Conservation (phyloP, 352 stramenopile genomes). For the Globisporangium middletonii region DNA sequence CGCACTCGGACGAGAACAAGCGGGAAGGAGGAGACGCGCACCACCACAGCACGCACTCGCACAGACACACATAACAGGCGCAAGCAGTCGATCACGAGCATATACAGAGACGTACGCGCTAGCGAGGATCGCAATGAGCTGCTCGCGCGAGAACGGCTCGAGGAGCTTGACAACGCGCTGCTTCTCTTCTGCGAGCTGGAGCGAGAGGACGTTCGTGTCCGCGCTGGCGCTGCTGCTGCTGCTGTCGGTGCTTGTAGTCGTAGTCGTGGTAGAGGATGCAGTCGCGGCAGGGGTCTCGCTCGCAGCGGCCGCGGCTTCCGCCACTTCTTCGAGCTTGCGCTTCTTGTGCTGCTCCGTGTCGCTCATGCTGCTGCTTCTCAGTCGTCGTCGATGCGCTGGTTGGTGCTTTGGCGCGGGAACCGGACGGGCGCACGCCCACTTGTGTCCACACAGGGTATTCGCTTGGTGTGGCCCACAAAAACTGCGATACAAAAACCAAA, state of each 20-base stretch:
- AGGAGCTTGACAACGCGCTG: slow-evolving; percentile 34
- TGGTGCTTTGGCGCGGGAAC: slow-evolving; percentile 4
- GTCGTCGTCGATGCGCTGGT: slow-evolving; percentile 16
- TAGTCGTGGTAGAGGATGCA: neutral
- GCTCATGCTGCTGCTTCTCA: slow-evolving; percentile 17
- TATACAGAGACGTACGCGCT: slow-evolving; percentile 43
- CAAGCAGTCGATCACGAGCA: neutral
- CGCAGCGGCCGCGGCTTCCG: neutral
- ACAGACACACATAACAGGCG: slow-evolving; percentile 5
- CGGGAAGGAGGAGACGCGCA: neutral
- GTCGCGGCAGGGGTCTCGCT: neutral
- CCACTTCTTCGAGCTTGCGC: slow-evolving; percentile 26
- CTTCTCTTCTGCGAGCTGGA: slow-evolving; percentile 18
- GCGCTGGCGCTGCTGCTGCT: neutral
- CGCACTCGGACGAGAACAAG: too few relatives aligned
- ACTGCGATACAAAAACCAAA: too few relatives aligned
- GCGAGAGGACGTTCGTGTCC: slow-evolving; percentile 5
- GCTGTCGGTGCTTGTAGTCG: slow-evolving; percentile 6
- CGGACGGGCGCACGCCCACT: too few relatives aligned
- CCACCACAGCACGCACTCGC: slow-evolving; percentile 5
- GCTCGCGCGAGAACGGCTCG: slow-evolving; percentile 47
- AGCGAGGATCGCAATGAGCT: slow-evolving; percentile 60
- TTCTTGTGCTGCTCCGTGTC: slow-evolving; percentile 31
- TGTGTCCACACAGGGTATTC: too few relatives aligned
- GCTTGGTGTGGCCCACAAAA: too few relatives aligned